Base-by-base conservation (phyloP, 1,284 basidiomycete genomes). In the Austroboletus novae-zelandiae region DNA sequence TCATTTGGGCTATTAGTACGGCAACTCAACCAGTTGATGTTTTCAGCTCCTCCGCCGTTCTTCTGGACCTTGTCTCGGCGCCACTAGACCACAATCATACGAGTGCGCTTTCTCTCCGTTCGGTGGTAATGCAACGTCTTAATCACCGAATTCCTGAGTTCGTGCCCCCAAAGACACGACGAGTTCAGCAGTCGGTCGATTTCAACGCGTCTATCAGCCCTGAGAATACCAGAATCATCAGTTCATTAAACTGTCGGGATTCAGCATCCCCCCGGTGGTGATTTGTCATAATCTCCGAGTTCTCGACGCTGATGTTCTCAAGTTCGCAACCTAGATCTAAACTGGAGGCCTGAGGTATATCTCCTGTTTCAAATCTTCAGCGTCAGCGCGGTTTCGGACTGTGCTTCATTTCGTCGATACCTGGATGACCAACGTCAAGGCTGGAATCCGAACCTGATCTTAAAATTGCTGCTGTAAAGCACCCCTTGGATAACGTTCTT, bases 341-440 rank as follows among this genome's bases (percentile, higher is more conserved):
- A 9, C 9, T 13, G 23, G n/a, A 11, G 10, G 17, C 40, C 35
- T 11, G 48, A 39, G 36, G 48, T 44, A 52, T 44, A 32, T 58
- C 42, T 29, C 49, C 49, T 58, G 55, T 62, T 17, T 27, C 36
- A 35, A 34, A n/a, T 7, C n/a, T 36, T 36, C 35, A 18, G 35
- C n/a, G 18, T 11, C 7, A 25, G 14, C 20, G 39, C 14, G 10
- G 20, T 14, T 23, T 20, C n/a, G 9, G 18, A 23, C 20, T 8
- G 39, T 7, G 8, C 40, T 42, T 57, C 57, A 53, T 45, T 43
- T 45, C 37, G 43, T 44, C 37, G 5, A 29, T 3, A 5, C 31
- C n/a, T 20, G 11, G 39, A 44, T 39, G 31, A 25, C 14, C 9
- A 18, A 37, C 25, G 20, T 43, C 29, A 34, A 31, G 9, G 18